phyloP scores from a whole-genome alignment of 345 rosid genomes.

The Gossypium raimondii region DNA sequence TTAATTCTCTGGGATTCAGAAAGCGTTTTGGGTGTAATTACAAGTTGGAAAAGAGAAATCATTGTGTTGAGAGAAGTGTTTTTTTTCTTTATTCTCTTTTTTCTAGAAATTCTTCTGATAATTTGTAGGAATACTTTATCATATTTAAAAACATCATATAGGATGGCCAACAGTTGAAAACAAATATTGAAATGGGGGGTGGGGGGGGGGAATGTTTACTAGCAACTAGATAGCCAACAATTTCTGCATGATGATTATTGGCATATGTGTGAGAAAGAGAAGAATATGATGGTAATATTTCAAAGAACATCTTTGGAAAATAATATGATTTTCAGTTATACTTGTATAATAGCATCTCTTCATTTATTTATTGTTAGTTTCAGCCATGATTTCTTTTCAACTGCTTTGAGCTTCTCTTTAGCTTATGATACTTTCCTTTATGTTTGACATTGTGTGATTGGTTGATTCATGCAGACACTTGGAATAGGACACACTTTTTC shows the following conservation, averaged over 20 bases:
- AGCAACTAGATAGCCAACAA: neutral
- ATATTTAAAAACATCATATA: neutral
- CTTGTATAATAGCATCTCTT: neutral
- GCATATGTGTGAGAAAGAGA: neutral
- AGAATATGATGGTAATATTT: neutral
- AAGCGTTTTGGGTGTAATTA: neutral
- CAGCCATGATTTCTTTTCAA: neutral
- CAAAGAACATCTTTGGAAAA: neutral
- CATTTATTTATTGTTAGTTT: neutral
- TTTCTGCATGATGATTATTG: neutral
- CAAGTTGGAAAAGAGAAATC: neutral
- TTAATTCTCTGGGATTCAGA: neutral
- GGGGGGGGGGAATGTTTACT: neutral
- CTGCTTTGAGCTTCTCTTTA: slow-evolving; percentile 10
- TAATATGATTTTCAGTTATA: neutral
- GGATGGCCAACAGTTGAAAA: neutral
- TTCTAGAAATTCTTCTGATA: neutral
- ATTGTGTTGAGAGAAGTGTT: neutral
- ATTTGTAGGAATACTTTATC: neutral
- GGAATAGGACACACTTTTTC: slow-evolving; percentile 92
- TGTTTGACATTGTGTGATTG: slow-evolving; percentile 25
- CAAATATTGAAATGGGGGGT: neutral
- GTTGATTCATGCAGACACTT: slow-evolving; percentile 72
- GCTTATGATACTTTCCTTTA: slow-evolving; percentile 1
- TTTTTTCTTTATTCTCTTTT: neutral